phyloP scores from a whole-genome alignment of 345 rosid species.

The Eucalyptus virginea region DNA sequence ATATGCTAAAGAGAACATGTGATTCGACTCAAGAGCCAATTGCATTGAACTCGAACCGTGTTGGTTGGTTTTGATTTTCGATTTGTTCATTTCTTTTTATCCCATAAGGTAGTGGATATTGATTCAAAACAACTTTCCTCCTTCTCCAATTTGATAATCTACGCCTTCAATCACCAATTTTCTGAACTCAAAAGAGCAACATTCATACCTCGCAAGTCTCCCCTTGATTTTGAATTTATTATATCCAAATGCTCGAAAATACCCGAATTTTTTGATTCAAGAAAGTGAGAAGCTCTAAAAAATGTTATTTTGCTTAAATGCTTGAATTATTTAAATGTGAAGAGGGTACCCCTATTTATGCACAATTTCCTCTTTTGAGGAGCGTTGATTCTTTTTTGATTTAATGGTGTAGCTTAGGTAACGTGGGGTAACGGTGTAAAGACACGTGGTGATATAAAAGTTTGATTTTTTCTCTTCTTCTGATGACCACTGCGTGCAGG shows the following conservation, averaged over 20 bases:
- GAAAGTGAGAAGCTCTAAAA: too few species aligned
- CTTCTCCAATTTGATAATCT: neutral
- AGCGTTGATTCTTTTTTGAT: neutral
- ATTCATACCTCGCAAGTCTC: rapidly evolving
- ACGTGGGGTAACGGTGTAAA: neutral
- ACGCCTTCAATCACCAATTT: neutral
- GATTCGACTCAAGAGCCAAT: neutral
- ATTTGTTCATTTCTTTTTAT: neutral
- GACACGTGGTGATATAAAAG: neutral
- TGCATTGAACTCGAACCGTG: rapidly evolving
- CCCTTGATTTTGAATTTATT: neutral
- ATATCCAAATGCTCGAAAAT: too few species aligned
- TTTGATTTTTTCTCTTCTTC: neutral
- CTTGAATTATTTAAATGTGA: too few species aligned
- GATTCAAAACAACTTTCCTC: neutral
- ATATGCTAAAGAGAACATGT: neutral
- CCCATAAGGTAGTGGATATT: neutral
- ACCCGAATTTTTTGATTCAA: too few species aligned
- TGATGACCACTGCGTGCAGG: neutral
- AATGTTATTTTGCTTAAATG: too few species aligned
- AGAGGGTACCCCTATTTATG: too few species aligned
- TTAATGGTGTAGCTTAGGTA: rapidly evolving
- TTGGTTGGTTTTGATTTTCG: neutral
- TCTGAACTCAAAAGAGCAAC: rapidly evolving
- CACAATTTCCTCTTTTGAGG: too few species aligned